phyloP scores from a whole-genome alignment of 176 grass and related monocot genomes.

The Dendrocalamus sinicus region DNA sequence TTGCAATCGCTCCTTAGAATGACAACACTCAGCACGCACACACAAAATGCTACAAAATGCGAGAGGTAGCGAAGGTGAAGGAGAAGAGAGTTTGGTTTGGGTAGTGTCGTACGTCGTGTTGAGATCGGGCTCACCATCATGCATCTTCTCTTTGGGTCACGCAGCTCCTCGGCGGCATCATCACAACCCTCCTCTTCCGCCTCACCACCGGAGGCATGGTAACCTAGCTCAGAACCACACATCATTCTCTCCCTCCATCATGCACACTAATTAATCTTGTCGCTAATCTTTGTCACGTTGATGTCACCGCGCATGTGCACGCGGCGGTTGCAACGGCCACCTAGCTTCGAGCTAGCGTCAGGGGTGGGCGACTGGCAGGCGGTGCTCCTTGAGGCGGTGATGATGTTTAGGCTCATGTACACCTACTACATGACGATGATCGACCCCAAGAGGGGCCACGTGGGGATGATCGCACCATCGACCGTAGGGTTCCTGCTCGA shows the following conservation, averaged over 20 bases:
- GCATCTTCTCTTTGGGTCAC: too few species aligned
- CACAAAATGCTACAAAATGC: too few species aligned
- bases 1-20: too few species aligned
- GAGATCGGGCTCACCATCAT: too few species aligned
- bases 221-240: neutral
- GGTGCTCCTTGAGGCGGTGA: slow-evolving; percentile 73
- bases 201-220: slow-evolving; percentile 79
- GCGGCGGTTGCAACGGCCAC: slow-evolving; percentile 51
- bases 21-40: too few species aligned
- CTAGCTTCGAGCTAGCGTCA: slow-evolving; percentile 73
- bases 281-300: neutral
- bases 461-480: slow-evolving; percentile 81
- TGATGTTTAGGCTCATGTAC: slow-evolving; percentile 93
- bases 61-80: neutral
- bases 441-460: slow-evolving; percentile 74
- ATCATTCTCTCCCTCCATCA: neutral
- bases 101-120: too few species aligned
- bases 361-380: slow-evolving; percentile 82
- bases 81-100: neutral
- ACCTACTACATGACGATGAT: slow-evolving; percentile 84
- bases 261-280: neutral
- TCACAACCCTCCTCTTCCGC: slow-evolving; percentile 68
- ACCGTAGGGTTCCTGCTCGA: slow-evolving; percentile 81
- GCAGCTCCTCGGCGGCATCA: slow-evolving; percentile 83
- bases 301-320: neutral